Evolutionary conservation across 2,329 filamentous ascomycete genomes (phyloP), one percentile per base, ranked within the genome.

Genomic region (Pseudocercospora musae): DNA sequence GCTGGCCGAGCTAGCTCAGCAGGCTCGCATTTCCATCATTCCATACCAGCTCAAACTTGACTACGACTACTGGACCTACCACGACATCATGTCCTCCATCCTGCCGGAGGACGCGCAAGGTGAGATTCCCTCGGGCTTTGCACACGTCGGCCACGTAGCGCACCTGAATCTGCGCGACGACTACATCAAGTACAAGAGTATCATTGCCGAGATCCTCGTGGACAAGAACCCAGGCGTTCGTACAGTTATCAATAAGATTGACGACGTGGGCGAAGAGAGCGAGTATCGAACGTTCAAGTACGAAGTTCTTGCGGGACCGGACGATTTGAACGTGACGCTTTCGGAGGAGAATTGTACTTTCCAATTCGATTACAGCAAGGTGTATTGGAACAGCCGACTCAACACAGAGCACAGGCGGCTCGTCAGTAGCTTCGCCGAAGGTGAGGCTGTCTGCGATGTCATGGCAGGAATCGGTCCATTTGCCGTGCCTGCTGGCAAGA

Each of bases 391-490:
- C 78, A 92, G 88, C 72, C 88, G 94, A 69, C 85, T 99, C 13
- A 89, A 96, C 71, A 90, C 87, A 0, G 95, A 99, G 77, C 95
- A 99, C 77, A 87, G 89, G 67, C 84, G 95, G 2, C 81, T 98
- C 15, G 86, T 94, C 62, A 80, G 84, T 57, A 78, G 88, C 59
- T 97, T 98, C 80, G 80, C 86, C 60, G 87, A 89, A 6, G 93
- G 95, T 42, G 90, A 98, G 73, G 92, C 92, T 3, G 90, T 98
- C 1, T 95, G 89, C 79, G 95, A 99, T 77, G 89, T 97, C 67
- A 99, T 98, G 94, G 94, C 93, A 0, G 95, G 95, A 48, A 93
- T 99, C 55, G 95, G 95, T 0, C 95, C 95, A 0, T 99, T 99
- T 76, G 93, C 94, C 21, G 83, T 96, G 3, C 95, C 95, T 0